These are phyloP conservation scores for Chlorophyllum brunneum DNA, from an alignment of 768 basidiomycete genomes.

Conservation along the genomic window DNA sequence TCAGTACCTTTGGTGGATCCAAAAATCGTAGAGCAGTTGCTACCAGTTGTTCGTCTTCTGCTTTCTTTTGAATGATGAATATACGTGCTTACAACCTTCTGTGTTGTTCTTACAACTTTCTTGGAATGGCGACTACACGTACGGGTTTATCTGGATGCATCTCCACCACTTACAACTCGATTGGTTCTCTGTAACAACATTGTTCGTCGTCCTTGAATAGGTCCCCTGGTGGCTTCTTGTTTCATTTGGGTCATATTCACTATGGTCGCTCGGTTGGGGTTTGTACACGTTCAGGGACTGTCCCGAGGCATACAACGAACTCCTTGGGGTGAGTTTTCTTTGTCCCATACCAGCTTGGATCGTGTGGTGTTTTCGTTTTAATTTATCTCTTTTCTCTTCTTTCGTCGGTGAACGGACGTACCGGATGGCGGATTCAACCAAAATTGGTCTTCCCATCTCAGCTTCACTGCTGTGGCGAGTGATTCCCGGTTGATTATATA, in stretches of 20 bases:
- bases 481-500: neutral
- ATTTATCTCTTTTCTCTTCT: slow-evolving; percentile 7
- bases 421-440: neutral
- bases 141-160: no score
- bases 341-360: slow-evolving; percentile 1
- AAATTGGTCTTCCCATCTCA: neutral
- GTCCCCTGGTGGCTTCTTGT: slow-evolving; percentile 83
- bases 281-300: slow-evolving; percentile 72
- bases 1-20: slow-evolving; percentile 51
- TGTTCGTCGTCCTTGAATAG: slow-evolving; percentile 28
- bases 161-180: neutral
- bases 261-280: slow-evolving; percentile 75
- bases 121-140: neutral
- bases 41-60: slow-evolving; percentile 52
- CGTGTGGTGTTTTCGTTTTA: slow-evolving; percentile 7
- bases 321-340: slow-evolving; percentile 49
- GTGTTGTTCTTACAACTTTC: neutral
- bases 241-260: slow-evolving; percentile 74
- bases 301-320: slow-evolving; percentile 72
- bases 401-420: neutral
- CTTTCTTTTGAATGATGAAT: neutral
- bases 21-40: slow-evolving; percentile 40
- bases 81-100: neutral
- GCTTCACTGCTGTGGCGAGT: neutral
- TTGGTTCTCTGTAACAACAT: neutral